Evolutionary conservation across 345 rosid species (phyloP).

Genomic region (Eucalyptus paniculata): DNA sequence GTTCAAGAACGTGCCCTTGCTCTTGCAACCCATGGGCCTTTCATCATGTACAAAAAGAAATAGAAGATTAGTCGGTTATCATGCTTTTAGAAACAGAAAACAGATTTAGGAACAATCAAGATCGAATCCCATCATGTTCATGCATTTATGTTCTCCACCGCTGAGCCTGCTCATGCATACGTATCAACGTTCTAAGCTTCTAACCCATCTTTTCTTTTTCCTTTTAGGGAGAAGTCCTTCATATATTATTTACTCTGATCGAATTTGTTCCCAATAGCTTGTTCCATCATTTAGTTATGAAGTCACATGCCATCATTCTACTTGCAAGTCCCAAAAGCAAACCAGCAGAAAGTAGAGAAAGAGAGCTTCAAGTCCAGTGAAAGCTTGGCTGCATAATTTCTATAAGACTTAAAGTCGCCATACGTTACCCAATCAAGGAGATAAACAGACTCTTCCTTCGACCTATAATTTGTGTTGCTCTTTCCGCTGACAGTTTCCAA

Average conservation of each 20-base stretch:
- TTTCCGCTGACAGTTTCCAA: constrained; percentile 82
- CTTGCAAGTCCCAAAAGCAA: background rate
- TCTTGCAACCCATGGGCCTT: constrained; percentile 25
- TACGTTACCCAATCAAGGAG: constrained; percentile 76
- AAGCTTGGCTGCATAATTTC: background rate
- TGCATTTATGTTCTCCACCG: background rate
- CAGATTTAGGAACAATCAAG: background rate
- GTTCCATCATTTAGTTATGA: background rate
- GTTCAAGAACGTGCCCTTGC: constrained; percentile 79
- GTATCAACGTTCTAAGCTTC: background rate
- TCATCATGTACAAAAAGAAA: background rate
- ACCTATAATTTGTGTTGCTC: constrained; percentile 90
- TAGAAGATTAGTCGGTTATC: background rate
- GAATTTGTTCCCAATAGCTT: background rate
- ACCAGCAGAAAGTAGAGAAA: background rate
- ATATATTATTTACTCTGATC: background rate
- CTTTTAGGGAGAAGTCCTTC: background rate
- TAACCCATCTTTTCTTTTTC: background rate
- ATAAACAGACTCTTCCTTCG: constrained; percentile 83
- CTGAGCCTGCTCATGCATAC: background rate
- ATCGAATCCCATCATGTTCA: background rate
- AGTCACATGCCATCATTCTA: background rate
- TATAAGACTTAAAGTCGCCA: background rate
- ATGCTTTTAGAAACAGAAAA: background rate
- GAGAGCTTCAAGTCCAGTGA: background rate